phyloP scores from a whole-genome alignment of 306 rosid genomes.

The Cyamopsis tetragonoloba region DNA sequence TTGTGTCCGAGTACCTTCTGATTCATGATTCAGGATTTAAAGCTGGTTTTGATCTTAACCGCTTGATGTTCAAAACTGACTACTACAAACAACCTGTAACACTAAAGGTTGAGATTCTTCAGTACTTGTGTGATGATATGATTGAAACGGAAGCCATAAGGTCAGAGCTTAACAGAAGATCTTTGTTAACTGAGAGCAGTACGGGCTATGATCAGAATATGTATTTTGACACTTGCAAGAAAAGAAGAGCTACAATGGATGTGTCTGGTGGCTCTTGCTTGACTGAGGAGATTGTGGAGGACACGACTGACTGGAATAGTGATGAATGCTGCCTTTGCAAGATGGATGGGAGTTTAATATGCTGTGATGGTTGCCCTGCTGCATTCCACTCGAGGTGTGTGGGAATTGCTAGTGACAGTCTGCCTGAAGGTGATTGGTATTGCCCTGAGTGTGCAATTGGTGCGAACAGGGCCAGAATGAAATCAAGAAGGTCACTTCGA shows the following conservation, averaged over 20 bases:
- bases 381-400: constrained; percentile 95
- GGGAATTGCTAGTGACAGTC: constrained; percentile 60
- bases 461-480: constrained; percentile 57
- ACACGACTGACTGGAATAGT: constrained; percentile 74
- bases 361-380: constrained; percentile 99
- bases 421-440: constrained; percentile 98
- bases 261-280: constrained; percentile 47
- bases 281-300: constrained; percentile 56
- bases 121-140: constrained; percentile 85
- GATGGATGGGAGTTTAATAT: constrained; percentile 96
- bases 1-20: constrained; percentile 84
- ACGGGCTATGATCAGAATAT: constrained; percentile 56
- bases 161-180: constrained; percentile 86
- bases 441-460: constrained; percentile 94
- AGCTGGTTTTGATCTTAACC: constrained; percentile 52
- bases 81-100: constrained; percentile 66
- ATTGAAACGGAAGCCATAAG: constrained; percentile 85
- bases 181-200: constrained; percentile 62
- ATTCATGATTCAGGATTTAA: constrained; percentile 64
- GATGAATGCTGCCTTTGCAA: constrained; percentile 97
- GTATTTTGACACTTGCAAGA: constrained; percentile 56
- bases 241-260: constrained; percentile 53
- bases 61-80: constrained; percentile 53
- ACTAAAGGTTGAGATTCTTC: constrained; percentile 77
- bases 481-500: constrained; percentile 67